A percentile compares a stretch with the other conserved stretches of the same genome.
Conservation (phyloP, 2,329 filamentous ascomycete genomes). For the Epichloe sylvatica region DNA sequence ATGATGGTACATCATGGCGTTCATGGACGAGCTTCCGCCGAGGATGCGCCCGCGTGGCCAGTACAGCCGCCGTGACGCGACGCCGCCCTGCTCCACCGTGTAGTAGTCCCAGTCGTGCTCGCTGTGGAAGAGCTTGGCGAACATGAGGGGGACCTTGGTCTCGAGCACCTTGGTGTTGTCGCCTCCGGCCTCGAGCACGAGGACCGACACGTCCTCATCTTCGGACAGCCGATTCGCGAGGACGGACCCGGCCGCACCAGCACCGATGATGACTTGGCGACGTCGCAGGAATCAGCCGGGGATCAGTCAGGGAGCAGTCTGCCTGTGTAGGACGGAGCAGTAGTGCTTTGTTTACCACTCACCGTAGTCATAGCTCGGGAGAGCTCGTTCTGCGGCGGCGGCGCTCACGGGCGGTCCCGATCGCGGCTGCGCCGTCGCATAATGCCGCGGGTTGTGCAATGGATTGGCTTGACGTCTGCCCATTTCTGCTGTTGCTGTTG, state of each 20-base stretch:
- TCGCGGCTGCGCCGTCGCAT: not conserved
- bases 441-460: slow-evolving; percentile 4
- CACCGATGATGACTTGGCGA: slow-evolving; percentile 14
- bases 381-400: slow-evolving; percentile 1
- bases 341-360: not conserved
- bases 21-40: slow-evolving; percentile 12
- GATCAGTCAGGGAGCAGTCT: not conserved
- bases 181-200: slow-evolving; percentile 10
- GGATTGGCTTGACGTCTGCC: slow-evolving; percentile 3
- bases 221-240: slow-evolving; percentile 17
- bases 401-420: slow-evolving; percentile 4
- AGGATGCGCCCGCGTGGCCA: slow-evolving; percentile 13
- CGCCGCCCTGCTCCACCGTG: slow-evolving; percentile 10
- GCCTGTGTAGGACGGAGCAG: no score
- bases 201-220: slow-evolving; percentile 10
- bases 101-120: slow-evolving; percentile 14
- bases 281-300: not conserved
- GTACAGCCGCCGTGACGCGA: slow-evolving; percentile 11
- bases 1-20: slow-evolving; percentile 14
- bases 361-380: slow-evolving; percentile 6
- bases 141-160: slow-evolving; percentile 9
- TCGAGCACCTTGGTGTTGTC: slow-evolving; percentile 8
- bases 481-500: not conserved
- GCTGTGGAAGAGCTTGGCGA: slow-evolving; percentile 9
- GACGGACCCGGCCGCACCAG: slow-evolving; percentile 16